A percentile compares a stretch with the other conserved stretches of the same genome.
phyloP scores from a whole-genome alignment of 2,329 filamentous ascomycete species.

The Rhinocladiella mackenziei region DNA sequence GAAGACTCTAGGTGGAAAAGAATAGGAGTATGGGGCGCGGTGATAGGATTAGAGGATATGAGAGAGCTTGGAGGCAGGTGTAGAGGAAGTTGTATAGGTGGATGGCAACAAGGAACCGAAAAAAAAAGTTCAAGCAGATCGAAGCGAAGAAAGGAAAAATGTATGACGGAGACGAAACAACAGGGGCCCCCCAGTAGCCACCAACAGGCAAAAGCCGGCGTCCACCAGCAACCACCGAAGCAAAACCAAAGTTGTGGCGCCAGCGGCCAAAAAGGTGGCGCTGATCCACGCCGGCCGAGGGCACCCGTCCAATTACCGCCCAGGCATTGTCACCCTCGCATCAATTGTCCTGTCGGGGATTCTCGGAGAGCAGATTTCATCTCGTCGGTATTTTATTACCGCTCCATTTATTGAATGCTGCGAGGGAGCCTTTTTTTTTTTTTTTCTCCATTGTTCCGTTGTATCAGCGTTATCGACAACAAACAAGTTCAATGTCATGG shows the following conservation, averaged over 20 bases:
- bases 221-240: too few species aligned
- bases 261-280: conserved; percentile 11
- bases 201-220: too few species aligned
- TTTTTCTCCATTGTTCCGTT: too few species aligned
- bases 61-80: conserved; percentile 17
- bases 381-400: not conserved
- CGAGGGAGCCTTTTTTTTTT: not conserved
- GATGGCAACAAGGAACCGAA: conserved; percentile 11
- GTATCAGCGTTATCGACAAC: too few species aligned
- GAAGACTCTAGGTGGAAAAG: conserved; percentile 5
- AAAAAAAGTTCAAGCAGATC: conserved; percentile 21
- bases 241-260: too few species aligned
- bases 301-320: conserved; percentile 20
- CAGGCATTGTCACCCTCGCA: conserved; percentile 9
- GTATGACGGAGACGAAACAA: conserved; percentile 20
- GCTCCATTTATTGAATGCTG: not conserved
- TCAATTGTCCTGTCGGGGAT: conserved; percentile 6
- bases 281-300: not conserved
- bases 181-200: too few species aligned
- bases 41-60: conserved; percentile 5
- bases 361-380: conserved; percentile 5
- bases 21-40: conserved; percentile 10
- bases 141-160: conserved; percentile 15
- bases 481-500: too few species aligned
- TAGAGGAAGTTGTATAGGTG: conserved; percentile 16